Base-by-base conservation (phyloP, 768 basidiomycete genomes). In the Suillus cothurnatus region DNA sequence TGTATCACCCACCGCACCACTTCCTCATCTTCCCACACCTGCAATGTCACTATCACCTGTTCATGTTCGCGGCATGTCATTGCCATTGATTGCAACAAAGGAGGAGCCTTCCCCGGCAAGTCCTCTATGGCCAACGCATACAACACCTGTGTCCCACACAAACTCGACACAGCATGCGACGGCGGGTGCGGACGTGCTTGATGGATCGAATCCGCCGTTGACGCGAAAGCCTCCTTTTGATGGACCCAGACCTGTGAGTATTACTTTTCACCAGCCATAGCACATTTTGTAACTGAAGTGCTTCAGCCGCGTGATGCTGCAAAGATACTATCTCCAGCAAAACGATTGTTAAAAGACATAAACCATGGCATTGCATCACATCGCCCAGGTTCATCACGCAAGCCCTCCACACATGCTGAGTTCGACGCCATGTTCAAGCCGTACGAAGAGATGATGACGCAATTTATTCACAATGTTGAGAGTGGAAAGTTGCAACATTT, bases 61-160 rank as follows among this genome's bases (percentile, higher is more conserved):
- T 0, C 52, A 36, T 59, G 64, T 66, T 0, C 68, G 67, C 1
- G 61, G 63, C 3, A 63, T 63, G 28, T 77, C 76, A n/a, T 58
- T 77, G 36, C 75, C 75, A 0, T 71, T 72, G 31, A 77, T 76
- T 39, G 72, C 71, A 11, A 67, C 77, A 57, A 76, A 76, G 64
- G 32, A 66, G 14, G 75, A 76, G n/a, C 14, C 43, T n/a, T 56
- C 36, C 8, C 34, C 49, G 23, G 1, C 26, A 6, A 55, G 60
- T 5, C 66, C 66, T 21, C 12, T 62, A 43, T 62, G 32, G 41
- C 41, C 41, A 12, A 34, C n/a, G 3, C 38, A 21, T 17, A 28
- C 57, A 34, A 12, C n/a, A n/a, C 21, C 36, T 34, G 31, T 62
- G 9, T 34, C 31, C n/a, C 23, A 11, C 17, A 21, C 15, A 23